These are phyloP conservation scores for Pestalotiopsis sp. DNA, from an alignment of 2,329 filamentous ascomycete genomes.

Conservation along the genomic window DNA sequence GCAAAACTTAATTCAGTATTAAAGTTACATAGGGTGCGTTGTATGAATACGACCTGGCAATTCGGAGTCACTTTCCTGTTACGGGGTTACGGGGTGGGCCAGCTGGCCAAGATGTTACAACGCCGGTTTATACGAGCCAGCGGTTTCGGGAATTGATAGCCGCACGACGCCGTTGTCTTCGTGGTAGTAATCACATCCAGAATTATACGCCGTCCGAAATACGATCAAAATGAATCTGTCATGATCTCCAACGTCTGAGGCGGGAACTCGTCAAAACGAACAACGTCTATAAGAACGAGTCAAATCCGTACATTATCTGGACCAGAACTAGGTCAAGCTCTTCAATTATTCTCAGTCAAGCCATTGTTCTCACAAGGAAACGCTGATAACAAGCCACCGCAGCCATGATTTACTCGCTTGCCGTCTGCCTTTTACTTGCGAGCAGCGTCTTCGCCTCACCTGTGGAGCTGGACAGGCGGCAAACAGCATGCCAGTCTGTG, in stretches of 20 bases:
- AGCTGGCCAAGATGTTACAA: neutral
- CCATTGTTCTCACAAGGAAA: neutral
- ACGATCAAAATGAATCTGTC: neutral
- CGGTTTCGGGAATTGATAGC: neutral
- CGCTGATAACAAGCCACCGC: neutral
- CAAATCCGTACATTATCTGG: neutral
- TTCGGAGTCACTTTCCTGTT: neutral
- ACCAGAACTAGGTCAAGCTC: neutral
- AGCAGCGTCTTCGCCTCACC: neutral
- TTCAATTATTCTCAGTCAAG: neutral
- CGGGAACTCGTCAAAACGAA: neutral
- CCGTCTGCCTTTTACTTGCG: neutral
- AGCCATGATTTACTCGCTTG: neutral
- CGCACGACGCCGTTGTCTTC: neutral
- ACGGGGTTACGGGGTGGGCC: neutral
- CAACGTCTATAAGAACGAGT: neutral
- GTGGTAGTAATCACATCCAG: neutral
- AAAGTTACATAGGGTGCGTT: neutral
- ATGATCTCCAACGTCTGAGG: neutral
- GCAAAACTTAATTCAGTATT: neutral
- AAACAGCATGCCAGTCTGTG: slow-evolving; percentile 18
- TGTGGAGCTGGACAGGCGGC: neutral
- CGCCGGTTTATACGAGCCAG: neutral
- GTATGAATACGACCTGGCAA: neutral
- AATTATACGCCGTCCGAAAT: neutral